These are phyloP conservation scores for Xenosphaeropsis pyriputrescens DNA, from an alignment of 2,329 filamentous ascomycete genomes.

Conservation along the genomic window DNA sequence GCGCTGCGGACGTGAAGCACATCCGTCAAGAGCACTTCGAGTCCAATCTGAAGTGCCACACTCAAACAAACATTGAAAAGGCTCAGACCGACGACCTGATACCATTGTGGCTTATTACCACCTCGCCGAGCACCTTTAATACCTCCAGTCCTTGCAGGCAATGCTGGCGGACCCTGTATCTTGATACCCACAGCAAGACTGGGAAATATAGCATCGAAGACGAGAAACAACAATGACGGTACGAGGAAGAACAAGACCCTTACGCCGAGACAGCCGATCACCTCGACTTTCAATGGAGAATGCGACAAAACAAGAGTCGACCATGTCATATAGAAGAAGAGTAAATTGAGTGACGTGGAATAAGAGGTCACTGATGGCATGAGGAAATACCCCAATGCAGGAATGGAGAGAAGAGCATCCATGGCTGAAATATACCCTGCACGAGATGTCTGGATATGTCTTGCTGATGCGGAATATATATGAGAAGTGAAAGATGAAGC, in stretches of 20 bases:
- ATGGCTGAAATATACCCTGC: conserved; percentile 20
- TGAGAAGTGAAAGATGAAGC: too few species aligned
- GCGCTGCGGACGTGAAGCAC: conserved; percentile 35
- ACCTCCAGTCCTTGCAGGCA: conserved; percentile 29
- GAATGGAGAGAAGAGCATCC: conserved; percentile 58
- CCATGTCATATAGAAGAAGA: conserved; percentile 90
- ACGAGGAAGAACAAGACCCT: conserved; percentile 57
- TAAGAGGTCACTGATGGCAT: conserved; percentile 50
- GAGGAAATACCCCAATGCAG: conserved; percentile 53
- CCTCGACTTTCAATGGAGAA: conserved; percentile 58
- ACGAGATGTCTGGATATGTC: too few species aligned
- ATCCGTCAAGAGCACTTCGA: conserved; percentile 39
- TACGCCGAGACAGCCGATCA: conserved; percentile 54
- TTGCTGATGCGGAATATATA: too few species aligned
- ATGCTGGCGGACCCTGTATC: conserved; percentile 36
- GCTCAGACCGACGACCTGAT: conserved; percentile 34
- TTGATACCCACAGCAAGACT: conserved; percentile 57
- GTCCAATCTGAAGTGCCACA: conserved; percentile 33
- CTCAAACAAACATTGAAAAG: conserved; percentile 38
- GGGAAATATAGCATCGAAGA: conserved; percentile 58
- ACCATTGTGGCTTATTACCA: conserved; percentile 24
- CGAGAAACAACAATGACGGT: conserved; percentile 57
- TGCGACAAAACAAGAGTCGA: conserved; percentile 68
- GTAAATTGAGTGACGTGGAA: conserved; percentile 65
- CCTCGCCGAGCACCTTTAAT: conserved; percentile 19